Percentiles rank a stretch among this genome's conserved stretches.
phyloP scores from a whole-genome alignment of 805 yeast species.

The Lachancea lanzarotensis region DNA sequence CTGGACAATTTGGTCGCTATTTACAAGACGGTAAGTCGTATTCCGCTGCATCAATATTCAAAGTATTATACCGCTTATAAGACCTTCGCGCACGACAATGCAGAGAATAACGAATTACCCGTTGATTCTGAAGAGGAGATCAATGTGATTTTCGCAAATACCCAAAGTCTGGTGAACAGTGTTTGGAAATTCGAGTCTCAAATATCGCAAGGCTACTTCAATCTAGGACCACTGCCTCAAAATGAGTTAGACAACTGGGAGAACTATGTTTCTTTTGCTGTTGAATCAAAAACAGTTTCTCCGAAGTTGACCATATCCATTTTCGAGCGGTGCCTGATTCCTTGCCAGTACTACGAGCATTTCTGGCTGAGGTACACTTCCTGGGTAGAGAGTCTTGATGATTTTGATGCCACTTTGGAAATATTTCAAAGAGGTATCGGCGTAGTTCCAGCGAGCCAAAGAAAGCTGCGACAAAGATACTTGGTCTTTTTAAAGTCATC shows the following conservation, averaged over 20 bases:
- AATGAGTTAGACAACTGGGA: conserved; percentile 52
- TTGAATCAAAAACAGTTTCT: conserved; percentile 27
- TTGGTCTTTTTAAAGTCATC: conserved; percentile 17
- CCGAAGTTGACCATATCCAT: conserved; percentile 37
- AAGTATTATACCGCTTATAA: conserved; percentile 53
- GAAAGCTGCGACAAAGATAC: conserved; percentile 15
- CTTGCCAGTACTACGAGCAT: conserved; percentile 51
- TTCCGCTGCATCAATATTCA: conserved; percentile 86
- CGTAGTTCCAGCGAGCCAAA: conserved; percentile 33
- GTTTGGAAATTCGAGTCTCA: conserved; percentile 71
- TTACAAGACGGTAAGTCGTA: conserved; percentile 40
- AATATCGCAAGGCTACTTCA: conserved; percentile 53
- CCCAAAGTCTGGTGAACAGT: conserved; percentile 47
- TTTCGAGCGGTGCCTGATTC: conserved; percentile 69
- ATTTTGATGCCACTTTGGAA: conserved; percentile 32
- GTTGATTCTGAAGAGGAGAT: conserved; percentile 38
- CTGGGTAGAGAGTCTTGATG: conserved; percentile 39
- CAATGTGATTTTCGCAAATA: conserved; percentile 37
- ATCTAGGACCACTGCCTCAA: conserved; percentile 38
- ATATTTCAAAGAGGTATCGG: conserved; percentile 48
- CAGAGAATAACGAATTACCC: conserved; percentile 30
- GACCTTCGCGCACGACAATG: conserved; percentile 33
- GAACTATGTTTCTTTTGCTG: conserved; percentile 52
- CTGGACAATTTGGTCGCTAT: conserved; percentile 36
- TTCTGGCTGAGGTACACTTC: conserved; percentile 66